phyloP scores from a whole-genome alignment of 768 basidiomycete species.

The Cystobasidium onofrii region DNA sequence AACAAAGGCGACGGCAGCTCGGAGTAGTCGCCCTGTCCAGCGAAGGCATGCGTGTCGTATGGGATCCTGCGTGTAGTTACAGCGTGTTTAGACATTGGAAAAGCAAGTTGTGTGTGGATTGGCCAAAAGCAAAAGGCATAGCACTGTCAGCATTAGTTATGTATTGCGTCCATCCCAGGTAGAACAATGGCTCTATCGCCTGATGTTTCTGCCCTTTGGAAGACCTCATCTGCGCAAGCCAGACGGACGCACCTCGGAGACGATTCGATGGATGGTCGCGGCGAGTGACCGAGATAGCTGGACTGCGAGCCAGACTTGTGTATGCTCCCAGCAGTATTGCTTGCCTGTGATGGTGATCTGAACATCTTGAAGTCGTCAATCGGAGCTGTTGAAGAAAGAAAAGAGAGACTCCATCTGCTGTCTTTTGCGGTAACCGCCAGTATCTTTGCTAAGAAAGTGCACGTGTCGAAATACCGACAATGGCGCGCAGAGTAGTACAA shows the following conservation, averaged over 20 bases:
- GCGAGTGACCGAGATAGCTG: background rate
- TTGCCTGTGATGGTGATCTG: background rate
- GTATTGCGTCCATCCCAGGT: too few species aligned
- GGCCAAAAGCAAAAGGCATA: too few species aligned
- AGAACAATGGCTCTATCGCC: too few species aligned
- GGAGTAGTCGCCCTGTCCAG: conserved; percentile 29
- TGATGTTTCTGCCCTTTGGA: too few species aligned
- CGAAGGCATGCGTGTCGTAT: conserved; percentile 29
- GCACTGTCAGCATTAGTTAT: too few species aligned
- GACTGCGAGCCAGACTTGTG: background rate
- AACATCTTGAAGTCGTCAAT: background rate
- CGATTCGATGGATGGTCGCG: background rate
- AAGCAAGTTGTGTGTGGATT: background rate
- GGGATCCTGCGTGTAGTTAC: conserved; percentile 9
- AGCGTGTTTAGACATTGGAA: background rate
- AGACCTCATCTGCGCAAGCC: background rate
- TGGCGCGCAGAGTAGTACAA: too few species aligned
- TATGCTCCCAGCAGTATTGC: background rate
- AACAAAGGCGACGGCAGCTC: background rate
- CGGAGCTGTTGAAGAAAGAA: background rate
- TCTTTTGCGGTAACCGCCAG: background rate
- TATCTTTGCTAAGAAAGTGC: too few species aligned
- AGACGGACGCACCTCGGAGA: background rate
- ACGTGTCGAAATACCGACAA: too few species aligned
- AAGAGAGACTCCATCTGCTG: background rate